Evolutionary conservation across 176 grass and related monocot genomes (phyloP).

Genomic region (Avena sativa): DNA sequence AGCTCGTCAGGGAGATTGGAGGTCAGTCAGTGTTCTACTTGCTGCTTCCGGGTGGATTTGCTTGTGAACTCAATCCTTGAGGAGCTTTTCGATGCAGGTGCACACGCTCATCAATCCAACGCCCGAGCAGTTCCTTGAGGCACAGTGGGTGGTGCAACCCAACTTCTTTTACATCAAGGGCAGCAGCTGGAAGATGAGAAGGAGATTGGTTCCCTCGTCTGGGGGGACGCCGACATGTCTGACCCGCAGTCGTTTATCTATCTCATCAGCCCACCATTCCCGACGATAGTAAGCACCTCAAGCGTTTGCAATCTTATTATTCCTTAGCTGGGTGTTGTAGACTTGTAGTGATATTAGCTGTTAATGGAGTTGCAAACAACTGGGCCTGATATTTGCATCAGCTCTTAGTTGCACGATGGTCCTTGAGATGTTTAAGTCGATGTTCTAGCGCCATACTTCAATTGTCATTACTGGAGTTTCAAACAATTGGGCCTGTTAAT

Average conservation of each 20-base stretch:
- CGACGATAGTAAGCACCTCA: no score
- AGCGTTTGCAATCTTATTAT: no score
- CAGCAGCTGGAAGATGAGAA: conserved; percentile 79
- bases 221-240: conserved; percentile 70
- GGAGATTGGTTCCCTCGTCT: conserved; percentile 76
- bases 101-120: no score
- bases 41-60: neutral
- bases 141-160: no score
- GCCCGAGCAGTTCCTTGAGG: no score
- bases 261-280: no score
- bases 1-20: conserved; percentile 77
- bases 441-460: neutral
- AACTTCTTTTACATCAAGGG: conserved; percentile 63
- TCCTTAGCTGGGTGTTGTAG: no score
- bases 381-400: neutral
- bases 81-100: no score
- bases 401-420: neutral
- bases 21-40: conserved; percentile 46
- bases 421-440: neutral
- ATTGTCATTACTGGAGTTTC: neutral
- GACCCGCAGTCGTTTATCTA: conserved; percentile 48
- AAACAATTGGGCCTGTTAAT: no score
- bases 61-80: conserved; percentile 2
- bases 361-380: conserved; percentile 8
- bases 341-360: conserved; percentile 12